Conservation (phyloP, 2,329 filamentous ascomycete species). For the Ophiocordyceps sinensis region DNA sequence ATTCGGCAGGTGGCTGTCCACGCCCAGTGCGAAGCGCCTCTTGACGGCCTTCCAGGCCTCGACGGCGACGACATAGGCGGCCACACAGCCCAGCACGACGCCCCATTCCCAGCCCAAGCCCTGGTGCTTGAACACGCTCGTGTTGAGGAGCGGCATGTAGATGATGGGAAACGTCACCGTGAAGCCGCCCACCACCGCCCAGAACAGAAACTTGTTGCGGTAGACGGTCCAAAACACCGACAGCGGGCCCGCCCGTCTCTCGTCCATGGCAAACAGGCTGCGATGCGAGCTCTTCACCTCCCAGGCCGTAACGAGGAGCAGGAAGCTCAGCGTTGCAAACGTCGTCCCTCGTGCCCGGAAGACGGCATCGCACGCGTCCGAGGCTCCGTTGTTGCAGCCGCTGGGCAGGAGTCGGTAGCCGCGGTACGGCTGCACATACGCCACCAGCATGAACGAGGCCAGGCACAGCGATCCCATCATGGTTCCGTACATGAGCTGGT, state of each 20-base stretch:
- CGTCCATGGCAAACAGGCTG: constrained; percentile 54
- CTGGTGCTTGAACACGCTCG: constrained; percentile 52
- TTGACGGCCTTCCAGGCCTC: constrained; percentile 60
- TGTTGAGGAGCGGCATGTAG: constrained; percentile 55
- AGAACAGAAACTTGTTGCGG: constrained; percentile 54
- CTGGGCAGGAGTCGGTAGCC: constrained; percentile 33
- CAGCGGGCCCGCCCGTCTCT: constrained; percentile 30
- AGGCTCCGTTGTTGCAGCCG: constrained; percentile 42
- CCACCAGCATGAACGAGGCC: constrained; percentile 43
- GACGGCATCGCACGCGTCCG: constrained; percentile 35
- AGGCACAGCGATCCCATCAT: constrained; percentile 50
- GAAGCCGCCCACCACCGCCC: constrained; percentile 46
- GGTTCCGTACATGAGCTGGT: constrained; percentile 52
- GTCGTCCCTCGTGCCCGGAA: constrained; percentile 54
- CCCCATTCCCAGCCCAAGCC: constrained; percentile 61
- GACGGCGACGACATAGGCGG: constrained; percentile 46
- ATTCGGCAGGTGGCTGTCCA: constrained; percentile 5
- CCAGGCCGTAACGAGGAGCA: constrained; percentile 56
- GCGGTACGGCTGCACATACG: constrained; percentile 32
- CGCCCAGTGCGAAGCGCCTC: constrained; percentile 26
- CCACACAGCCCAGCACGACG: constrained; percentile 44
- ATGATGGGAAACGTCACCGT: constrained; percentile 45
- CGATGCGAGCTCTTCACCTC: constrained; percentile 59
- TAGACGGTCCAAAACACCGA: constrained; percentile 47
- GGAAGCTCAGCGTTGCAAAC: constrained; percentile 55